Evolutionary conservation across 2,329 filamentous ascomycete genomes (phyloP).

Genomic region (Cladophialophora carrionii): DNA sequence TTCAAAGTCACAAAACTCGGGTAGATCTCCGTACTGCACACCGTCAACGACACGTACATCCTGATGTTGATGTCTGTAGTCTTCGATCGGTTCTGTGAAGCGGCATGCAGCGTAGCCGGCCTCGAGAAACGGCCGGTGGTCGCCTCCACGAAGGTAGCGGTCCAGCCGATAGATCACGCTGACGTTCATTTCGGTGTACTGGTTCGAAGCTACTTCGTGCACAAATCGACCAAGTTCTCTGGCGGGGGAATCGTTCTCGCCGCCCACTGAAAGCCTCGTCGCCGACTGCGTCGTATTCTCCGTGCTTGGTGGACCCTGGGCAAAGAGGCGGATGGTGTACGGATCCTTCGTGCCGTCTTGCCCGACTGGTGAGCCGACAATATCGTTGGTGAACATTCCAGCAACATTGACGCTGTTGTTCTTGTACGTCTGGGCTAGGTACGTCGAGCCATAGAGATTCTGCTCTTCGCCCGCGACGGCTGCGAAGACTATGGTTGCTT

Average conservation of each 20-base stretch:
- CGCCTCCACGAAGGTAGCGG: background rate
- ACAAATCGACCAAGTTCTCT: slow-evolving; percentile 1
- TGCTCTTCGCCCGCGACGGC: background rate
- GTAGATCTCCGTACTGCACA: background rate
- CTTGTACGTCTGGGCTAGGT: background rate
- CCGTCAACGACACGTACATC: background rate
- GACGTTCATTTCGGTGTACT: background rate
- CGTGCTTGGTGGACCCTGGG: background rate
- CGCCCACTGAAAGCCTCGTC: background rate
- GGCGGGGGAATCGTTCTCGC: background rate
- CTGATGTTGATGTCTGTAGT: background rate
- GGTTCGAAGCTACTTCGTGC: background rate
- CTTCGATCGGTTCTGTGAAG: background rate
- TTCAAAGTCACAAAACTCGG: background rate
- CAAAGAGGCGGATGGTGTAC: background rate
- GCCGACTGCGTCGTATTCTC: background rate
- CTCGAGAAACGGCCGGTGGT: background rate
- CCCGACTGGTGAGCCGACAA: background rate
- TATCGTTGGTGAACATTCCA: background rate
- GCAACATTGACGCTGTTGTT: background rate
- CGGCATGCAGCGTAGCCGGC: background rate
- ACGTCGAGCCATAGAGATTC: background rate
- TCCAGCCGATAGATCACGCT: background rate
- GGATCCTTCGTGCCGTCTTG: background rate
- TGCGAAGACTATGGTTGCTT: slow-evolving; percentile 1